Conservation (phyloP, 352 stramenopile genomes). For the Phytophthora chlamydospora region DNA sequence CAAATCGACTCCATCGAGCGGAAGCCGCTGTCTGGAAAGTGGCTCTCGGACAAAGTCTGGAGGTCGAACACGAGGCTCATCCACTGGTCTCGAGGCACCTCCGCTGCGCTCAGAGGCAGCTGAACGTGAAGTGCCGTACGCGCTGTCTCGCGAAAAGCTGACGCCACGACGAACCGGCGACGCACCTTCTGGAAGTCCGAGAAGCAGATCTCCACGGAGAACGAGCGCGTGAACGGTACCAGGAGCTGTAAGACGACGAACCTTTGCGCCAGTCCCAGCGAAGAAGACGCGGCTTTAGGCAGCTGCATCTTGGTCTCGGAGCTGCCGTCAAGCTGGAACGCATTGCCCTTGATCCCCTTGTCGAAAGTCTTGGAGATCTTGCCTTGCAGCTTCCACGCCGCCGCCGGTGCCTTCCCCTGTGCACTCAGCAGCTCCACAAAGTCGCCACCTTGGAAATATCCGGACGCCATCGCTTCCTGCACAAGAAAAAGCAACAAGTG, state of each 20-base stretch:
- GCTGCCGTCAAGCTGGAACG: constrained; percentile 76
- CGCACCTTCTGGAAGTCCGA: constrained; percentile 77
- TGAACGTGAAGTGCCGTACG: constrained; percentile 69
- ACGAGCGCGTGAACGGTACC: constrained; percentile 65
- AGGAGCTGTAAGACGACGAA: constrained; percentile 77
- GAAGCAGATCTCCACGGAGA: constrained; percentile 83
- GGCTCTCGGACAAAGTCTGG: constrained; percentile 58
- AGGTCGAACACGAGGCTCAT: constrained; percentile 84
- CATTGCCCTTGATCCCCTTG: constrained; percentile 79
- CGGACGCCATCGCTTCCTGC: constrained; percentile 15
- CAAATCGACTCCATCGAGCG: constrained; percentile 82
- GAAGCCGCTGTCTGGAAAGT: constrained; percentile 60
- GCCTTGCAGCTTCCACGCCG: constrained; percentile 73
- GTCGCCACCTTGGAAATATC: constrained; percentile 84
- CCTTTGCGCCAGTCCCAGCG: constrained; percentile 70
- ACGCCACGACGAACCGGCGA: constrained; percentile 76
- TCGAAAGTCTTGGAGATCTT: constrained; percentile 86
- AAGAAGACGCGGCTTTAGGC: constrained; percentile 51
- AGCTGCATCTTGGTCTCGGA: constrained; percentile 85
- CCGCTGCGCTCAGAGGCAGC: constrained; percentile 51
- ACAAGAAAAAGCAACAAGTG: constrained; percentile 27
- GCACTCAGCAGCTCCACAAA: constrained; percentile 84
- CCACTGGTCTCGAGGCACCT: constrained; percentile 71
- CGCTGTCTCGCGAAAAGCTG: constrained; percentile 75
- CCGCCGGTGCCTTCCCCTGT: constrained; percentile 73